Base-by-base conservation (phyloP, 257 asterid genomes). In the Solanum microdontum region DNA sequence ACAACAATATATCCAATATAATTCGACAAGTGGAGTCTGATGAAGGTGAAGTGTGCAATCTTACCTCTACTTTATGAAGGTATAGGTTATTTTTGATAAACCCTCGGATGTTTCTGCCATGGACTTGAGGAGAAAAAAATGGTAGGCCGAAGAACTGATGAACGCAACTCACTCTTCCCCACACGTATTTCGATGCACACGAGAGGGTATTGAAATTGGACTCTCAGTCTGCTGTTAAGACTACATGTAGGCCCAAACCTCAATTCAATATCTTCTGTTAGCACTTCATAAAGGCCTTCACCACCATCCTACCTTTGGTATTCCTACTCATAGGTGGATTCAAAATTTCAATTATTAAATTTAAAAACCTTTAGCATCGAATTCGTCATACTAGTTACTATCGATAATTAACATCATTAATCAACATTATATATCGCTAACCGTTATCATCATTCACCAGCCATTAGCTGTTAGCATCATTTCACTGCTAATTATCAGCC, bases 91-190 rank as follows among this genome's bases (percentile, higher is more conserved):
- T 66, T 66, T 26, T 11, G 9, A 11, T 66, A 66, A 24, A n/a
- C 1, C 1, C 8, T 62, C 1, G 0, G 0, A n/a, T 2, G 3
- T 64, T 64, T 64, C 4, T 5, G 28, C 1, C 33, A 64, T 24
- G 4, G 7, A 64, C 32, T 24, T 64, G 33, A 26, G 34, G 3
- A 11, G 19, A 70, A 28, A 70, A 15, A 15, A 7, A 58, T 68
- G 79, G 1, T 72, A 32, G 79, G 7, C 14, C 79, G 8, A 72
- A 72, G 24, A 72, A 32, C 2, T 1, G 0, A 17, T 17, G 26
- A 32, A 72, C 5, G 14, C 43, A 17, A 33, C 26, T 72, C 8
- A 32, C 43, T 2, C 79, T 32, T 72, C 43, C 40, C 14, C 79
- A 72, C 79, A 5, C 43, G 4, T 72, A 72, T 72, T 33, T 33